These are phyloP conservation scores for Aspergillus wentii DNA, from an alignment of 495 filamentous ascomycete species.

Conservation along the genomic window DNA sequence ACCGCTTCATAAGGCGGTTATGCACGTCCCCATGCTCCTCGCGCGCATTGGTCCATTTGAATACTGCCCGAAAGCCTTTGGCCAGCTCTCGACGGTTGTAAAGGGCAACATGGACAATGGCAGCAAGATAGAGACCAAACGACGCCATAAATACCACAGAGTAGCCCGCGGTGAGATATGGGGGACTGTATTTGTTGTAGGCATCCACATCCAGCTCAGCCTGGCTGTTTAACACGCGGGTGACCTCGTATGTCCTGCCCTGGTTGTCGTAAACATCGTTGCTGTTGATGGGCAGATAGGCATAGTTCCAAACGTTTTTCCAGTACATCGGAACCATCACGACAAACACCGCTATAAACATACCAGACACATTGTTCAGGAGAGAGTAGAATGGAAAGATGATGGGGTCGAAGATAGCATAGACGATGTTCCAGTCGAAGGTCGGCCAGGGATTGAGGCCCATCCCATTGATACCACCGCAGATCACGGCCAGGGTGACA, in stretches of 20 bases:
- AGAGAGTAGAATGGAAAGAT: slow-evolving; percentile 57
- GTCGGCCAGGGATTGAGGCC: slow-evolving; percentile 45
- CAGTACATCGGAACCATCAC: slow-evolving; percentile 41
- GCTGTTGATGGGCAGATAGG: slow-evolving; percentile 42
- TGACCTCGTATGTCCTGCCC: slow-evolving; percentile 39
- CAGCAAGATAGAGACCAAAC: no score
- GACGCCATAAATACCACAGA: slow-evolving; percentile 52
- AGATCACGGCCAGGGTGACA: slow-evolving; percentile 39
- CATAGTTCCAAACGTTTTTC: slow-evolving; percentile 35
- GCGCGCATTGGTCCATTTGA: slow-evolving; percentile 34
- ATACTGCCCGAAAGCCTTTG: slow-evolving; percentile 26
- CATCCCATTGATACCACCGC: slow-evolving; percentile 40
- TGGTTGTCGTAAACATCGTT: slow-evolving; percentile 45
- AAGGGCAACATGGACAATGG: slow-evolving; percentile 40
- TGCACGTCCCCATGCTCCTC: slow-evolving; percentile 58
- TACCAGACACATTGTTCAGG: slow-evolving; percentile 38
- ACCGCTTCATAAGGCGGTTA: slow-evolving; percentile 49
- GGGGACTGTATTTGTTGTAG: slow-evolving; percentile 70
- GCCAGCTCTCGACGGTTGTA: slow-evolving; percentile 40
- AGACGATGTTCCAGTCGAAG: slow-evolving; percentile 56
- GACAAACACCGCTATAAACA: slow-evolving; percentile 37
- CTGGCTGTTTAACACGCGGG: slow-evolving; percentile 36
- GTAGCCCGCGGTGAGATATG: slow-evolving; percentile 74
- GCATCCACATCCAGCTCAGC: slow-evolving; percentile 64
- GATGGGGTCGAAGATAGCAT: slow-evolving; percentile 50